Evolutionary conservation across 164 flowering plant genomes (phyloP).

Genomic region (Saururus chinensis): DNA sequence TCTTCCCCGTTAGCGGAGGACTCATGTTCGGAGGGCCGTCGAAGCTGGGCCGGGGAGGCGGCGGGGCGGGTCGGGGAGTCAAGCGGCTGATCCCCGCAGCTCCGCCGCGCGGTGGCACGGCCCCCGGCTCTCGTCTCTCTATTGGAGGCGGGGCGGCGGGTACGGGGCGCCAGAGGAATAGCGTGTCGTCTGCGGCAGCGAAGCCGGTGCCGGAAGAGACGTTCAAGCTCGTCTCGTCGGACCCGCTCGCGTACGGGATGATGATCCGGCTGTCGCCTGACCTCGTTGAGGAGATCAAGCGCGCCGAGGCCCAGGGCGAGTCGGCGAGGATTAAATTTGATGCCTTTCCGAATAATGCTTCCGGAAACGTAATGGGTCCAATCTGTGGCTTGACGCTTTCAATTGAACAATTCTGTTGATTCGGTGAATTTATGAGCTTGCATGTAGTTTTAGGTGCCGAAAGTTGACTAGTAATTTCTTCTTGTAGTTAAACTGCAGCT

Average conservation of each 20-base stretch:
- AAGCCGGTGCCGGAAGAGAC: conserved; percentile 41
- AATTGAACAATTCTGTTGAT: too few species aligned
- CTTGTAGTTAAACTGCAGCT: too few species aligned
- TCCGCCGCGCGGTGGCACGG: conserved; percentile 30
- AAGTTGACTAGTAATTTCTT: too few species aligned
- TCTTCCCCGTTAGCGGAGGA: too few species aligned
- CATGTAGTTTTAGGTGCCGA: background rate
- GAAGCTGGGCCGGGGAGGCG: conserved; percentile 51
- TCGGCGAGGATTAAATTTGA: conserved; percentile 75
- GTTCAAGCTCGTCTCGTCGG: conserved; percentile 52
- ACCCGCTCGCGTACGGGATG: conserved; percentile 59
- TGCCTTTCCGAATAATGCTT: conserved; percentile 35
- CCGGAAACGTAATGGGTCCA: conserved; percentile 44
- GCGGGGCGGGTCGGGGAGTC: conserved; percentile 24
- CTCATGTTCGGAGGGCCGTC: conserved; percentile 65
- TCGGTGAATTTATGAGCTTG: background rate
- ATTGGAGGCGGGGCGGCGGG: conserved; percentile 24
- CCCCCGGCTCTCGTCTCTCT: conserved; percentile 12
- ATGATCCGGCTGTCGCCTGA: conserved; percentile 73
- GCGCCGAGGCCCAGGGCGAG: conserved; percentile 63
- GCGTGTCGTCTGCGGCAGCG: conserved; percentile 1
- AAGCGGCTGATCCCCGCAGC: conserved; percentile 40
- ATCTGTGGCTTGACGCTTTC: background rate
- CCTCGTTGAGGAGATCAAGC: conserved; percentile 84
- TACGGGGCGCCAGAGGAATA: conserved; percentile 1